Percentiles rank a stretch among this genome's conserved stretches.
phyloP scores from a whole-genome alignment of 2,329 filamentous ascomycete species.

The Microdochium paspali region DNA sequence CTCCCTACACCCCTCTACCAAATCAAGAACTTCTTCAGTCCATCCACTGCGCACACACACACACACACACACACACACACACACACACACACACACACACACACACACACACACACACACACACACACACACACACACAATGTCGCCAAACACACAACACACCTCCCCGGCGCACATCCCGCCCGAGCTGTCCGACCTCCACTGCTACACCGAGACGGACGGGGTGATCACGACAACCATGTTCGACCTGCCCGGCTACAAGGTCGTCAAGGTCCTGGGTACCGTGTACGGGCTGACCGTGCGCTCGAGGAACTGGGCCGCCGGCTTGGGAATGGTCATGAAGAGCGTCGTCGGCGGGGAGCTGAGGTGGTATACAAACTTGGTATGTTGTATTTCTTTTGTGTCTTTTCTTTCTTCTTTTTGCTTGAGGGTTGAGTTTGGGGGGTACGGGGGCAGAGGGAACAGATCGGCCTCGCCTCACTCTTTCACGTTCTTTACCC shows the following conservation, averaged over 20 bases:
- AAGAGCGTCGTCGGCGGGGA: slow-evolving; percentile 51
- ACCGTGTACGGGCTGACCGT: slow-evolving; percentile 49
- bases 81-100: too few species aligned
- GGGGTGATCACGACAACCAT: slow-evolving; percentile 54
- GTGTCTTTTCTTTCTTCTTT: slow-evolving; percentile 1
- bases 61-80: too few species aligned
- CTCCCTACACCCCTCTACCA: too few species aligned
- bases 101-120: too few species aligned
- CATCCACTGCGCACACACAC: too few species aligned
- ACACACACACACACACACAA: neutral
- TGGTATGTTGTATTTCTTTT: slow-evolving; percentile 21
- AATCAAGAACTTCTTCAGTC: too few species aligned
- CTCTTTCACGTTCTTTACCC: too few species aligned
- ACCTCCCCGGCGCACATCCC: slow-evolving; percentile 23
- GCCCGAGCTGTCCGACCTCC: slow-evolving; percentile 33
- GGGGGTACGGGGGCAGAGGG: too few species aligned
- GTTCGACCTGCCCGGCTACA: slow-evolving; percentile 54
- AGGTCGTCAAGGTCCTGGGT: slow-evolving; percentile 45
- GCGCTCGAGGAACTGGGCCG: slow-evolving; percentile 48
- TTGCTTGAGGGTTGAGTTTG: neutral
- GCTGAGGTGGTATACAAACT: slow-evolving; percentile 46
- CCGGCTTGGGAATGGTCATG: slow-evolving; percentile 43
- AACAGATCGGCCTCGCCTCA: too few species aligned
- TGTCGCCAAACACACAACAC: neutral
- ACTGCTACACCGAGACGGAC: slow-evolving; percentile 52